Conservation (phyloP, 371 early-diverging fungal species). For the Circinella umbellata region DNA sequence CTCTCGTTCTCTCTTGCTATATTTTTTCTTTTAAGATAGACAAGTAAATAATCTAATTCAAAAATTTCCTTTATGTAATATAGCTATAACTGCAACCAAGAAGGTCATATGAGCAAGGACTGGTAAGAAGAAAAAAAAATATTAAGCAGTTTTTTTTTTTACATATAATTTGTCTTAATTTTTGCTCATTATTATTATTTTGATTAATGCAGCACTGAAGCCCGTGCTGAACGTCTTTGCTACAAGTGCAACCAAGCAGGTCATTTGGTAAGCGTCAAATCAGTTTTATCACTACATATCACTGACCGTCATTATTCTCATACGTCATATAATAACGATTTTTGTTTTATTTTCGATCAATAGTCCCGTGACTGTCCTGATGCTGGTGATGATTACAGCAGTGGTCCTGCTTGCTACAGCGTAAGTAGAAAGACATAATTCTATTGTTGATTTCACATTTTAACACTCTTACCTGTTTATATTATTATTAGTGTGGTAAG, state of each 20-base stretch:
- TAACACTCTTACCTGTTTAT: background rate
- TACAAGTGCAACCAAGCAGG: conserved; percentile 68
- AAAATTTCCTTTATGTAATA: conserved; percentile 7
- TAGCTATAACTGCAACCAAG: conserved; percentile 67
- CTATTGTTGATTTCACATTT: background rate
- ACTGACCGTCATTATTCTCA: background rate
- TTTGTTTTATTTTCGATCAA: background rate
- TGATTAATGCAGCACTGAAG: conserved; percentile 48
- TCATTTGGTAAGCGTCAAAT: conserved; percentile 47
- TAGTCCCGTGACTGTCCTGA: conserved; percentile 65
- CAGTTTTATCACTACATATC: background rate
- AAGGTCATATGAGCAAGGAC: conserved; percentile 64
- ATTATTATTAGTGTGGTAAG: conserved; percentile 47
- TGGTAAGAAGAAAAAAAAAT: conserved; percentile 33
- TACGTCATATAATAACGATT: background rate
- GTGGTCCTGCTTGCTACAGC: conserved; percentile 62
- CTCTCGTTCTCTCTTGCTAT: background rate
- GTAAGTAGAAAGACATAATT: conserved; percentile 13
- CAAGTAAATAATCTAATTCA: background rate
- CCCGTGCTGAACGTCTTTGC: conserved; percentile 61
- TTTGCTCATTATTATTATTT: too few species aligned
- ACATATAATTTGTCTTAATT: background rate
- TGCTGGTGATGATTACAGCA: conserved; percentile 31
- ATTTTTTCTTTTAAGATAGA: background rate
- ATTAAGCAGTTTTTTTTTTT: background rate